Base-by-base conservation (phyloP, 129 eudicot species). In the Smallanthus sonchifolius region DNA sequence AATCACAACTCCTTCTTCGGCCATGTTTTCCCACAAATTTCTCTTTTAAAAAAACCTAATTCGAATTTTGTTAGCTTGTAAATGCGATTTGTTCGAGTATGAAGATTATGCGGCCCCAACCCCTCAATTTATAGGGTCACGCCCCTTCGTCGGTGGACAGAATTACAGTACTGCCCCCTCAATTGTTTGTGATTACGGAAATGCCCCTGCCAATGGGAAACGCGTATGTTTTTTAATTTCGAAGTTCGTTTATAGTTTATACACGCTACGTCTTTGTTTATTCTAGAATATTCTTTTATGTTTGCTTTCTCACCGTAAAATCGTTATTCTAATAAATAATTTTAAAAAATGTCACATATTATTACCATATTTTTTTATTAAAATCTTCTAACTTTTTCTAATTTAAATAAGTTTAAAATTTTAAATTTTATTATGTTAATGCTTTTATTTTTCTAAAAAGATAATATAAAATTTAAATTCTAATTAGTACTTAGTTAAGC, bases 1-100 rank as follows among this genome's bases (percentile, higher is more conserved):
- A 43, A 87, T 83, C 42, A 92, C 93, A 39, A 79, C 85, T 77
- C 91, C 97, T 76, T 87, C 97, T 74, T 74, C 78, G 0, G 47
- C 16, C 62, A 37, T 80, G 19, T 80, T 44, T 68, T 52, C 0
- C 30, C 7, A 43, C 20, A 69, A 77, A 36, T 10, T 52, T 51
- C 10, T 70, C 4, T 70, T 20, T 11, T 7, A 11, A 15, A 64
- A 2, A 63, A 42, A 17, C 78, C 77, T 61, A 64, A 76, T 63
- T 70, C 13, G n/a, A 59, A 19, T 74, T 15, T 77, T 14, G 8
- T 15, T 4, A 74, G 61, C 61, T 16, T 6, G 5, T 38, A 63
- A 62, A 44, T 62, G 59, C 16, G 39, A 15, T 47, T 30, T 34
- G 20, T 67, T 35, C 13, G 78, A 10, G 56, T 55, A 65, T 75